phyloP scores from a whole-genome alignment of 495 filamentous ascomycete species.

The Penicillium antarcticum region DNA sequence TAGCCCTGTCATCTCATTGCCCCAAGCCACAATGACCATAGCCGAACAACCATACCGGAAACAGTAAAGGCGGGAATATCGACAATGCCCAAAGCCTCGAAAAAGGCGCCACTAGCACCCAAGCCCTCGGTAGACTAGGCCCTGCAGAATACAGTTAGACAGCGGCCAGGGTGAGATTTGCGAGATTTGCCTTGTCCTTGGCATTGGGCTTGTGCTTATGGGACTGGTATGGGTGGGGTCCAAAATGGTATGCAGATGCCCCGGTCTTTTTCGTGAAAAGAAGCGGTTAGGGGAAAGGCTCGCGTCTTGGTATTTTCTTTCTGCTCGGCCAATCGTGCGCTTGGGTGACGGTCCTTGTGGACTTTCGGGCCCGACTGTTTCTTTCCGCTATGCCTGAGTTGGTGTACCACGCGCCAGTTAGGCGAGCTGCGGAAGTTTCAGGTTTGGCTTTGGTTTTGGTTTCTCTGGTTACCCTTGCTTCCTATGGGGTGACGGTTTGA shows the following conservation, averaged over 20 bases:
- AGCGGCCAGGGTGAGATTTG: no score
- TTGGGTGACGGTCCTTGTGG: background rate
- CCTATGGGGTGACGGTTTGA: no score
- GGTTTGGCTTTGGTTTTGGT: background rate
- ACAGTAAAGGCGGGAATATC: background rate
- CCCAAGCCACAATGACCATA: constrained; percentile 1
- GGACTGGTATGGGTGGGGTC: background rate
- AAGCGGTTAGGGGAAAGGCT: constrained; percentile 23
- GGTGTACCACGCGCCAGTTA: background rate
- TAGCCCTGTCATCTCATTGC: background rate
- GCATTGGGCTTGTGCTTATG: background rate
- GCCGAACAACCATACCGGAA: background rate
- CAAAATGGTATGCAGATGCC: background rate
- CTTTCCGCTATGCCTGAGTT: background rate
- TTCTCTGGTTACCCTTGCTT: background rate
- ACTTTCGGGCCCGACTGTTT: constrained; percentile 3
- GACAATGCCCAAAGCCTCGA: background rate
- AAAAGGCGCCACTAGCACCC: no score
- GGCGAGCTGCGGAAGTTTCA: background rate
- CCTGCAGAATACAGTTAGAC: no score
- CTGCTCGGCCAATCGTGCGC: constrained; percentile 5
- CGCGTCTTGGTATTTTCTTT: constrained; percentile 17
- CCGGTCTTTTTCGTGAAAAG: constrained; percentile 17
- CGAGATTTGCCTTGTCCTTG: background rate
- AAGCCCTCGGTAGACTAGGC: no score